These are phyloP conservation scores for Stylosanthes scabra DNA, from an alignment of 331 rosid genomes.

Conservation along the genomic window DNA sequence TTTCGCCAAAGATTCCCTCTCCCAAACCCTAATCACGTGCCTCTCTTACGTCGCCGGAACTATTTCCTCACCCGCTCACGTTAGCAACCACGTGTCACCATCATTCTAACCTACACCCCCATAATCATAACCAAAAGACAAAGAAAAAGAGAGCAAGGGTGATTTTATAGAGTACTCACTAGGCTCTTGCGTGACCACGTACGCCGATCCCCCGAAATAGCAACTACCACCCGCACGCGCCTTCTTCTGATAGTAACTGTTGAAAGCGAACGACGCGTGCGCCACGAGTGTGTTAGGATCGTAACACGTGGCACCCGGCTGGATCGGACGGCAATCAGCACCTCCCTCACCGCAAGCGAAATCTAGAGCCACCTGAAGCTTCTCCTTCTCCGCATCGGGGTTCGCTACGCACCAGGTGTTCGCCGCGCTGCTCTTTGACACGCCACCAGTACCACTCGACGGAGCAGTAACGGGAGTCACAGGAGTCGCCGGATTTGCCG, in stretches of 20 bases:
- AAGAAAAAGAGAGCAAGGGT: background rate
- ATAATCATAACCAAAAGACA: background rate
- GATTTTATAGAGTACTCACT: slow-evolving; percentile 55
- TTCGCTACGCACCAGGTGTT: slow-evolving; percentile 95
- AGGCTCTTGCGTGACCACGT: slow-evolving; percentile 90
- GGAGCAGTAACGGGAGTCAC: slow-evolving; percentile 8
- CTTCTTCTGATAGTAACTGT: slow-evolving; percentile 82
- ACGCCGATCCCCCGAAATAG: slow-evolving; percentile 89
- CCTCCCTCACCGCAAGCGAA: slow-evolving; percentile 97
- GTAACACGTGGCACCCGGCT: slow-evolving; percentile 74
- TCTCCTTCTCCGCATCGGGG: slow-evolving; percentile 60
- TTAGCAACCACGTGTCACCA: background rate
- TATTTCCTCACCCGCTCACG: slow-evolving; percentile 28
- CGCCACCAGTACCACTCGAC: slow-evolving; percentile 44
- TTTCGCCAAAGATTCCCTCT: slow-evolving; percentile 41
- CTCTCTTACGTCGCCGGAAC: slow-evolving; percentile 39
- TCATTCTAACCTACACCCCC: slow-evolving; percentile 42
- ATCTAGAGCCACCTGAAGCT: slow-evolving; percentile 76
- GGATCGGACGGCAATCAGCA: slow-evolving; percentile 87
- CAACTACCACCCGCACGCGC: slow-evolving; percentile 82
- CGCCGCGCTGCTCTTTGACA: slow-evolving; percentile 72
- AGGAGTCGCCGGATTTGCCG: slow-evolving; percentile 29
- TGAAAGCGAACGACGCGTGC: slow-evolving; percentile 94
- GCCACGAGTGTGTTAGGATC: slow-evolving; percentile 73
- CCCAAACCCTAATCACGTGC: slow-evolving; percentile 43